Evolutionary conservation across 1,284 basidiomycete genomes (phyloP).

Genomic region (Cystobasidium slooffiae): DNA sequence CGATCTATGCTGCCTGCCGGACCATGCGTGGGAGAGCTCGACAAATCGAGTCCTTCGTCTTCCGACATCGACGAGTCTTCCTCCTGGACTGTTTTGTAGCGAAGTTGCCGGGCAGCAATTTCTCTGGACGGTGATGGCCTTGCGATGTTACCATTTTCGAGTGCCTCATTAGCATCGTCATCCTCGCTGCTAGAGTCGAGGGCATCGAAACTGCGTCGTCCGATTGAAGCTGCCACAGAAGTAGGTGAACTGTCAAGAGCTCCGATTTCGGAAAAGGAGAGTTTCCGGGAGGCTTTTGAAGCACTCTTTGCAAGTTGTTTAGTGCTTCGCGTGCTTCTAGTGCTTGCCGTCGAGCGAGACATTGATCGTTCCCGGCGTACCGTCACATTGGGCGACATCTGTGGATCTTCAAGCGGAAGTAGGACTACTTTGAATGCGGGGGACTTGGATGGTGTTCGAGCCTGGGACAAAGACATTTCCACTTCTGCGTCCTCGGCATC

Average conservation of each 20-base stretch:
- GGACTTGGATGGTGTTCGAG: conserved; percentile 13
- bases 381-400: conserved; percentile 39
- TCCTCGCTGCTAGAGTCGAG: conserved; percentile 38
- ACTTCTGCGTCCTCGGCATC: conserved; percentile 14
- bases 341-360: conserved; percentile 27
- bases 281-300: background rate
- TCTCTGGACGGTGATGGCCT: conserved; percentile 17
- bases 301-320: background rate
- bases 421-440: conserved; percentile 17
- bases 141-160: background rate
- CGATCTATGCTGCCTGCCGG: background rate
- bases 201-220: conserved; percentile 35
- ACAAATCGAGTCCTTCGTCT: conserved; percentile 8
- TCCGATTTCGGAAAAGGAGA: conserved; percentile 37
- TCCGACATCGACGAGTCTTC: conserved; percentile 5
- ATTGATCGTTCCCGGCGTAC: conserved; percentile 20
- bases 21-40: conserved; percentile 6
- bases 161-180: conserved; percentile 2
- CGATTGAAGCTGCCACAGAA: conserved; percentile 35
- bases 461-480: background rate
- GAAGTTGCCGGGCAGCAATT: conserved; percentile 13
- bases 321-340: conserved; percentile 16
- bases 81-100: background rate
- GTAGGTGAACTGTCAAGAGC: conserved; percentile 32
- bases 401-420: conserved; percentile 18